Evolutionary conservation across 2,329 filamentous ascomycete species (phyloP).

Genomic region (Sporothrix globosa): DNA sequence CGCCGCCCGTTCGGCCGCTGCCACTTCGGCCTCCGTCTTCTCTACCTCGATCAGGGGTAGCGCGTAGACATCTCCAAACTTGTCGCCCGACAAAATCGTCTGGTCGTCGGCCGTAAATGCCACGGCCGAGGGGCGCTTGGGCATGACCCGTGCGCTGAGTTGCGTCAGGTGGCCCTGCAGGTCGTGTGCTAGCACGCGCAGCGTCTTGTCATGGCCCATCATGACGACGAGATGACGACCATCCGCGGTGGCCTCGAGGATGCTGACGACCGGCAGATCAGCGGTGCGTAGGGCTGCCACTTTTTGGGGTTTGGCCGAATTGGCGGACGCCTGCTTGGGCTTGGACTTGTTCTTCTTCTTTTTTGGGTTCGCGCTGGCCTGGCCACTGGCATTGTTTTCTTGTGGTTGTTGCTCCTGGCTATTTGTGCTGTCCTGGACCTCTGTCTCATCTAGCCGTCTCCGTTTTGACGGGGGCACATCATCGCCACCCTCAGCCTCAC

Average conservation of each 20-base stretch:
- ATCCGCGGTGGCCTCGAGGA: conserved; percentile 65
- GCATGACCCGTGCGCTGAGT: conserved; percentile 77
- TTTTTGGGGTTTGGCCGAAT: conserved; percentile 2
- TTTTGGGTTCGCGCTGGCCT: background rate
- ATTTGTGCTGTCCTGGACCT: background rate
- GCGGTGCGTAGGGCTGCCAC: conserved; percentile 43
- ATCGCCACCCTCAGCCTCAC: conserved; percentile 7
- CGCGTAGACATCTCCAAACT: conserved; percentile 95
- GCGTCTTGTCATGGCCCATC: conserved; percentile 87
- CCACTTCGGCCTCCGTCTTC: conserved; percentile 27
- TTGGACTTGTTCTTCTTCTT: conserved; percentile 41
- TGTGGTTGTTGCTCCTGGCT: background rate
- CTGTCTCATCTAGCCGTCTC: conserved; percentile 25
- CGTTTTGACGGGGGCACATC: conserved; percentile 30
- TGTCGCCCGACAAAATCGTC: conserved; percentile 83
- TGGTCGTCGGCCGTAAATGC: conserved; percentile 68
- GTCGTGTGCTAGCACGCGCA: conserved; percentile 78
- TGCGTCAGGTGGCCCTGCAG: conserved; percentile 64
- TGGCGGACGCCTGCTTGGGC: background rate
- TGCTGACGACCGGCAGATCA: conserved; percentile 68
- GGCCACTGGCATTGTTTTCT: too few relatives aligned
- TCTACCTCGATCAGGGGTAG: conserved; percentile 66
- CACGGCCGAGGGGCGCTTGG: conserved; percentile 83
- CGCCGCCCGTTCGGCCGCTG: background rate
- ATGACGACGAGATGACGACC: conserved; percentile 73